Percentiles rank a stretch among this genome's conserved stretches.
Evolutionary conservation across 1,139 yeast genomes (phyloP).

Genomic region (Geotrichum histeridarum): DNA sequence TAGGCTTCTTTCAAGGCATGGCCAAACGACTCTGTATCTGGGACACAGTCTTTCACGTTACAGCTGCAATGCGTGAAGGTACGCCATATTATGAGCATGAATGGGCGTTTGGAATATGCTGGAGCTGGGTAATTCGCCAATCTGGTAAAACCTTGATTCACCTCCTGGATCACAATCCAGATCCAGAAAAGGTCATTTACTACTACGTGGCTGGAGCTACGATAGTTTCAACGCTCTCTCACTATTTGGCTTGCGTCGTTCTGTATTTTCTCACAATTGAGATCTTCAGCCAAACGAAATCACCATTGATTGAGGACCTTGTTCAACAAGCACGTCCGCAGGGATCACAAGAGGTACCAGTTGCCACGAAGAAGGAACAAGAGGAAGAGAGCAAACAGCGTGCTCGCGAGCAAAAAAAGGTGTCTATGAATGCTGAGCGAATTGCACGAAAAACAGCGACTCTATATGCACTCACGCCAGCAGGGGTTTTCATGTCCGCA

Average conservation of each 20-base stretch:
- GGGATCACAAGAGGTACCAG: constrained; percentile 12
- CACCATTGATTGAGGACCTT: constrained; percentile 3
- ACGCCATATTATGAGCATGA: constrained; percentile 68
- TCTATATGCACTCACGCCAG: constrained; percentile 61
- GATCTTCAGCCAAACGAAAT: constrained; percentile 33
- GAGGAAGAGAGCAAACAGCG: not conserved
- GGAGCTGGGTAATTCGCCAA: constrained; percentile 53
- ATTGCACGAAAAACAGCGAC: constrained; percentile 43
- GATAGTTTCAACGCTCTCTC: constrained; percentile 49
- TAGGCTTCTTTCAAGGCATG: constrained; percentile 18
- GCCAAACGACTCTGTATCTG: constrained; percentile 60
- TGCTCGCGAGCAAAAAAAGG: constrained; percentile 5
- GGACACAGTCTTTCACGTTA: constrained; percentile 80
- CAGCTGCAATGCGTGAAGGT: constrained; percentile 45
- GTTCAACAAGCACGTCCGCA: not conserved
- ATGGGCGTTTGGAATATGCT: constrained; percentile 78
- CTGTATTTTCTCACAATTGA: constrained; percentile 48
- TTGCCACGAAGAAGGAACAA: constrained; percentile 7
- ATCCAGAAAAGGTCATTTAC: constrained; percentile 39
- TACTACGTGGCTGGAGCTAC: constrained; percentile 44
- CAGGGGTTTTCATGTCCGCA: constrained; percentile 70
- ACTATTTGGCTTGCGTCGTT: constrained; percentile 47
- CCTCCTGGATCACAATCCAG: constrained; percentile 11
- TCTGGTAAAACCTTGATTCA: constrained; percentile 14
- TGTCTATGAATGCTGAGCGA: constrained; percentile 12